phyloP scores from a whole-genome alignment of 331 rosid species.

The Ulmus americana region DNA sequence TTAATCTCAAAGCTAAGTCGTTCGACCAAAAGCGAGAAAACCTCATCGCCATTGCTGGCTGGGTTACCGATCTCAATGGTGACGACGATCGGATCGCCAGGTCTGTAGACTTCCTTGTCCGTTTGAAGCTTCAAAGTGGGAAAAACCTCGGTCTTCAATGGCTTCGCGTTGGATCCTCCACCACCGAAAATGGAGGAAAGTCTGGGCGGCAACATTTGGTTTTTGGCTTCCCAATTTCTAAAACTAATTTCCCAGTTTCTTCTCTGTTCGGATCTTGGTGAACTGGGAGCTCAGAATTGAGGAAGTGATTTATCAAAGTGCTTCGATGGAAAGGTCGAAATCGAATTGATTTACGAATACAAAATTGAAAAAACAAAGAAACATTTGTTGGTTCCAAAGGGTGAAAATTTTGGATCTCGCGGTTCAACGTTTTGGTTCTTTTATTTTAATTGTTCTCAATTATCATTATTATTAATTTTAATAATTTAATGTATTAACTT shows the following conservation, averaged over 20 bases:
- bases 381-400: not conserved
- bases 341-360: not conserved
- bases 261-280: not conserved
- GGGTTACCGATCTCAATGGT: conserved; percentile 68
- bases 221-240: not conserved
- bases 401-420: conserved; percentile 2
- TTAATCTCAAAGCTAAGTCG: conserved; percentile 73
- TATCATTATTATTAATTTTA: not conserved
- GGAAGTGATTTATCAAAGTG: not conserved
- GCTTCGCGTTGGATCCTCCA: conserved; percentile 32
- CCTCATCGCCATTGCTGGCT: conserved; percentile 21
- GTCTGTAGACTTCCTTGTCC: conserved; percentile 74
- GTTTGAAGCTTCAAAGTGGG: conserved; percentile 61
- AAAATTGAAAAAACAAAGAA: not conserved
- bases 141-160: conserved; percentile 25
- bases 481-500: not conserved
- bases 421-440: not conserved
- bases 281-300: not conserved
- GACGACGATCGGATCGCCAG: conserved; percentile 76
- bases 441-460: not conserved
- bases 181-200: conserved; percentile 65
- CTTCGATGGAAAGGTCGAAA: not conserved
- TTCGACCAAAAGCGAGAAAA: conserved; percentile 61
- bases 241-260: not conserved
- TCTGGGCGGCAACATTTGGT: conserved; percentile 55